Percentiles rank a stretch among this genome's conserved stretches.
phyloP scores from a whole-genome alignment of 805 yeast genomes.

The Suhomyces emberorum region DNA sequence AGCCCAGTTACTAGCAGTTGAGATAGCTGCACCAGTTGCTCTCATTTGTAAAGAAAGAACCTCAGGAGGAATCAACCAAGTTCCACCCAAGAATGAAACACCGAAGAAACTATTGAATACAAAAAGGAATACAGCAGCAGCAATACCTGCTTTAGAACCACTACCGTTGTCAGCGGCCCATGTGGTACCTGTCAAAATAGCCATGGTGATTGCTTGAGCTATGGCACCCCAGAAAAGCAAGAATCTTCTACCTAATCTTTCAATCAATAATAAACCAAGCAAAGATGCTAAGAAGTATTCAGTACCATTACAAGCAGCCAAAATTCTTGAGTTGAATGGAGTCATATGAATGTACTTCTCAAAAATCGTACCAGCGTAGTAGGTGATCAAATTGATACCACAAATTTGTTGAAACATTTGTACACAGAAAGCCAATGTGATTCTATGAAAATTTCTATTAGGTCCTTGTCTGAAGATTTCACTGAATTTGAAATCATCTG shows the following conservation, averaged over 20 bases:
- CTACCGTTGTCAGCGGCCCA: constrained; percentile 24
- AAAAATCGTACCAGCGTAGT: constrained; percentile 44
- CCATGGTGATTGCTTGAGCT: constrained; percentile 48
- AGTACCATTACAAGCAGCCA: constrained; percentile 45
- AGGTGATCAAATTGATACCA: constrained; percentile 47
- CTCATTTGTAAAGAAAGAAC: constrained; percentile 53
- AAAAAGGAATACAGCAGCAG: constrained; percentile 65
- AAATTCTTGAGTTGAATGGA: constrained; percentile 36
- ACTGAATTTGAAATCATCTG: constrained; percentile 20
- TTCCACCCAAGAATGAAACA: constrained; percentile 49
- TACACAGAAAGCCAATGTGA: constrained; percentile 41
- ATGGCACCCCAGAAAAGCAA: constrained; percentile 37
- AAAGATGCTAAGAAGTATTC: constrained; percentile 41
- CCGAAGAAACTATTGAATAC: constrained; percentile 46
- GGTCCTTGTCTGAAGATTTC: constrained; percentile 40
- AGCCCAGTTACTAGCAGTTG: constrained; percentile 59
- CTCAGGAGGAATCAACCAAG: constrained; percentile 67
- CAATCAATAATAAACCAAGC: constrained; percentile 27
- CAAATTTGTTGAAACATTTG: constrained; percentile 49
- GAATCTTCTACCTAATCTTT: constrained; percentile 39
- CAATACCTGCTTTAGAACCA: constrained; percentile 43
- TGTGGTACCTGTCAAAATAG: constrained; percentile 48
- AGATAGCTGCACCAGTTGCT: constrained; percentile 51
- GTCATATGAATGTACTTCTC: constrained; percentile 30
- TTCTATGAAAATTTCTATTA: constrained; percentile 46